Conservation (phyloP, 192 early-diverging fungal genomes). For the Paraglomus brasilianum region DNA sequence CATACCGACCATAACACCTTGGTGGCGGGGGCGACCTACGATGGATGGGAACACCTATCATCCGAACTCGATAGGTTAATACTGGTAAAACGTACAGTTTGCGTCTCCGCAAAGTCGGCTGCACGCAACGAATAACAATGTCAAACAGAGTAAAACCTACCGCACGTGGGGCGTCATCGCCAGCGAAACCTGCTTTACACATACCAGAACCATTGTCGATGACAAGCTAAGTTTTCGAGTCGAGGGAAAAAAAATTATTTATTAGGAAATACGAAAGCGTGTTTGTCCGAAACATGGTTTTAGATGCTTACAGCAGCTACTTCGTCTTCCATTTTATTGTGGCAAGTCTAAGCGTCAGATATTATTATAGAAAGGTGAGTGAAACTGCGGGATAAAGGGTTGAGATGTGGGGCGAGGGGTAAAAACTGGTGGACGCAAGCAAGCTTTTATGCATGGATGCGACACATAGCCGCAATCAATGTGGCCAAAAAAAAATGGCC, state of each 20-base stretch:
- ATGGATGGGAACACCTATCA: constrained; percentile 66
- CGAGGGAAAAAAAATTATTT: constrained; percentile 2
- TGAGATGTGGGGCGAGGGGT: background rate
- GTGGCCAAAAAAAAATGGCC: too few relatives aligned
- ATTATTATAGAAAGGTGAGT: too few relatives aligned
- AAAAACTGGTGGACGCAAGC: background rate
- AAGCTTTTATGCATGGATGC: too few relatives aligned
- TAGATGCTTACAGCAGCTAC: constrained; percentile 73
- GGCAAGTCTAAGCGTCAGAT: too few relatives aligned
- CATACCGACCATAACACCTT: constrained; percentile 90
- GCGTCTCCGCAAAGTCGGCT: background rate
- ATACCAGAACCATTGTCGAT: constrained; percentile 94
- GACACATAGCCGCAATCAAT: too few relatives aligned
- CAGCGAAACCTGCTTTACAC: constrained; percentile 94
- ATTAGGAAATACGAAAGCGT: background rate
- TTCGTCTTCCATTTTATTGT: constrained; percentile 68
- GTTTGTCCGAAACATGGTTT: constrained; percentile 6
- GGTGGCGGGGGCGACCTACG: constrained; percentile 84
- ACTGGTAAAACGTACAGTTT: background rate
- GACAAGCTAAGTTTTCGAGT: constrained; percentile 70
- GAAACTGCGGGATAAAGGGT: too few relatives aligned
- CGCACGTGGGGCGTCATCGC: constrained; percentile 87
- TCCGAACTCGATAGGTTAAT: background rate
- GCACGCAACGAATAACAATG: background rate
- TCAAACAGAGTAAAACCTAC: constrained; percentile 42